Base-by-base conservation (phyloP, 345 rosid species). In the Barbarea vulgaris region DNA sequence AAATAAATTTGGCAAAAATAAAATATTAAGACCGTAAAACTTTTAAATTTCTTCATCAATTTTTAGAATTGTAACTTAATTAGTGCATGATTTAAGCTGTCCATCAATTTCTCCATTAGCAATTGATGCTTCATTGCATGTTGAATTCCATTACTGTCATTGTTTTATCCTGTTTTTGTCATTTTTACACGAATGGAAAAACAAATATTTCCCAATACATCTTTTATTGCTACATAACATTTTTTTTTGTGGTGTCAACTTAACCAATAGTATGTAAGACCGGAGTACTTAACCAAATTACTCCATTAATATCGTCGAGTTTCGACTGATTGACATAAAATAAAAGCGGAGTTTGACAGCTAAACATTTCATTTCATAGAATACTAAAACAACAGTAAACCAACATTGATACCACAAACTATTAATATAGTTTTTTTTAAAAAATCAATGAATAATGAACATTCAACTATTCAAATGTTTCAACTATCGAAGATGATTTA, bases 261-360 rank as follows among this genome's bases (percentile, higher is more conserved):
- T 62, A 14, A 39, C 11, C n/a, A n/a, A n/a, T 3, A 39, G 7
- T 27, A 27, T 27, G 3, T 39, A 14, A n/a, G 28, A 18, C 15
- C 9, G 15, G 24, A 31, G 63, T 8, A 58, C 64, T 36, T n/a
- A 12, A 61, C 34, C 33, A 60, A 12, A 36, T 22, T 11, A 25
- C 58, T 24, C 57, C 9, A 13, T 4, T 41, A 55, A 55, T 62
- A 24, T 24, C 44, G 33, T 41, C 34, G 51, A 27, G 14, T 24
- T 24, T 25, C 22, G 53, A 25, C 52, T 42, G 53, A 25, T 63
- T 63, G 67, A 41, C 36, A 42, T 18, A 9, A 63, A 63, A 42
- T 3, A n/a, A 27, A 42, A 63, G 24, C 6, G 34, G 36, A 27
- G 24, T 63, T 63, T 44, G 53, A 63, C 68, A 42, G 61, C 22